Evolutionary conservation across 2,329 filamentous ascomycete species (phyloP).

Genomic region (Fusarium pseudonygamai): DNA sequence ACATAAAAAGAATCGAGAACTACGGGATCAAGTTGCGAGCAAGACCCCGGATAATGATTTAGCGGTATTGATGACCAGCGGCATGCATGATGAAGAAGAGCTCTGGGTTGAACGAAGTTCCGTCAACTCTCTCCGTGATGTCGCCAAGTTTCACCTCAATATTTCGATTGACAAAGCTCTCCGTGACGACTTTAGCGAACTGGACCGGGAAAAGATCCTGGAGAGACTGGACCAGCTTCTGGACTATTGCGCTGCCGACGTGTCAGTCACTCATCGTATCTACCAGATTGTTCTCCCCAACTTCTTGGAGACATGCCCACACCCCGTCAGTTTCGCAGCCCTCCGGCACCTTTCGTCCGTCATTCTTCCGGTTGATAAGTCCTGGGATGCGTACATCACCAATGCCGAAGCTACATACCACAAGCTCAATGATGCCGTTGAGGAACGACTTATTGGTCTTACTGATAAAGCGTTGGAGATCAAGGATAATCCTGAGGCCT

Average conservation of each 20-base stretch:
- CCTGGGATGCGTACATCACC: constrained; percentile 85
- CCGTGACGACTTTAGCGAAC: constrained; percentile 85
- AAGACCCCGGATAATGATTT: constrained; percentile 78
- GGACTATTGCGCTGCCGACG: constrained; percentile 95
- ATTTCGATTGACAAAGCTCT: constrained; percentile 90
- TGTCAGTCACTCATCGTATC: constrained; percentile 91
- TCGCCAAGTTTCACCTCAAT: constrained; percentile 95
- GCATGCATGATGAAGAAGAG: constrained; percentile 88
- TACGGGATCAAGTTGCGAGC: constrained; percentile 80
- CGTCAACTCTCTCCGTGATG: constrained; percentile 92
- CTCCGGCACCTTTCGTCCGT: constrained; percentile 92
- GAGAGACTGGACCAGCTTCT: constrained; percentile 82
- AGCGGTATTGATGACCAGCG: constrained; percentile 73
- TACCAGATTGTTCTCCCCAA: constrained; percentile 92
- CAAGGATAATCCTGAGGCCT: constrained; percentile 74
- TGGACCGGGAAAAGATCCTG: constrained; percentile 76
- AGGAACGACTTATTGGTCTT: constrained; percentile 76
- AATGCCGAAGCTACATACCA: constrained; percentile 89
- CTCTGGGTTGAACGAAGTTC: constrained; percentile 96
- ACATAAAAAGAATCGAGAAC: constrained; percentile 88
- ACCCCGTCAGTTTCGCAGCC: constrained; percentile 96
- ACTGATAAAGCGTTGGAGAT: constrained; percentile 80
- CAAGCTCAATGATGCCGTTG: constrained; percentile 78
- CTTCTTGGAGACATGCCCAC: constrained; percentile 89
- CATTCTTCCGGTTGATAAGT: constrained; percentile 87